Percentiles rank a stretch among this genome's conserved stretches.
Conservation (phyloP, 108 stramenopile species). For the Nannochloropsis gaditana region DNA sequence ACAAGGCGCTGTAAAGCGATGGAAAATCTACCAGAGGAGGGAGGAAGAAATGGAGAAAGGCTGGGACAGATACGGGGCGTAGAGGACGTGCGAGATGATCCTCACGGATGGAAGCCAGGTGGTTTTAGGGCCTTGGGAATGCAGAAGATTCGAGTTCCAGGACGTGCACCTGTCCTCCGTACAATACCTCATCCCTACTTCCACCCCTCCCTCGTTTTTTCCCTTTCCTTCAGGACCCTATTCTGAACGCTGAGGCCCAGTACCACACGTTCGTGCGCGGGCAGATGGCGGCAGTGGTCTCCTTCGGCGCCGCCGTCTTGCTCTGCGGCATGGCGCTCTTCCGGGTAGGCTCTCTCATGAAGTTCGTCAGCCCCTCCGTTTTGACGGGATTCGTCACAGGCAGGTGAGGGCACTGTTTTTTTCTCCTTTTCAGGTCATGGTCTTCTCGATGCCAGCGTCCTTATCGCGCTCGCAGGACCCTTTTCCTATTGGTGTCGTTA, state of each 20-base stretch:
- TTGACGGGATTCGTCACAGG: conserved; percentile 22
- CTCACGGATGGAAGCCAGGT: no score
- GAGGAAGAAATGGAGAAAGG: background rate
- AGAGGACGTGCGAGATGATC: no score
- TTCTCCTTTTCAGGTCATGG: background rate
- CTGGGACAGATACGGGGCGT: background rate
- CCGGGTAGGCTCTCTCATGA: background rate
- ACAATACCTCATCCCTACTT: background rate
- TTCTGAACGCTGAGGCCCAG: background rate
- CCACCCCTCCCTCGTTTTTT: background rate
- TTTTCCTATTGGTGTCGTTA: background rate
- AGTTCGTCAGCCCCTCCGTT: conserved; percentile 18
- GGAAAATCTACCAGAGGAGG: background rate
- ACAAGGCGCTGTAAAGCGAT: no score
- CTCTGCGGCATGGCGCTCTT: conserved; percentile 14
- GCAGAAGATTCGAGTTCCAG: background rate
- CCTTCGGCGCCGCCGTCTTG: background rate
- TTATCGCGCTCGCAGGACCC: background rate
- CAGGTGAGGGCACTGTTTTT: background rate
- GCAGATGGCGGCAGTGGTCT: background rate
- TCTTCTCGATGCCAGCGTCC: background rate
- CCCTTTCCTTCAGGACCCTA: background rate
- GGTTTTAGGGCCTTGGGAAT: no score
- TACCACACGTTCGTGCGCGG: background rate
- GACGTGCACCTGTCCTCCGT: background rate